These are phyloP conservation scores for Combretum micranthum DNA, from an alignment of 345 rosid species.

Conservation along the genomic window DNA sequence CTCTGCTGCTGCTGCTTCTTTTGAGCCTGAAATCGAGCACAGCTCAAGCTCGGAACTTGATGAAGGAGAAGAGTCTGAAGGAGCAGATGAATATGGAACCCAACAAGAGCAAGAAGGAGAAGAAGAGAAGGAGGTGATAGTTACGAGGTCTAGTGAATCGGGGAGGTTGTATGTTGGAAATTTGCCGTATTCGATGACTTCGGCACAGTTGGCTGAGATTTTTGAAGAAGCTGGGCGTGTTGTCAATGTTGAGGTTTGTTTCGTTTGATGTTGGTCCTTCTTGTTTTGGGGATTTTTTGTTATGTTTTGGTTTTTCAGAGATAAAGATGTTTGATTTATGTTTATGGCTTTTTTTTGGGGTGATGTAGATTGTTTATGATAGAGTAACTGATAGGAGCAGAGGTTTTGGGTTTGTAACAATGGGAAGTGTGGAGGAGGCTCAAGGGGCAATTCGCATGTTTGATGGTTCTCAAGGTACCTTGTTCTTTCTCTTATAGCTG, in stretches of 20 bases:
- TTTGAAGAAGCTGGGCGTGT: conserved; percentile 76
- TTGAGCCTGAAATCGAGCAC: conserved; percentile 11
- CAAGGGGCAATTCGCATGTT: conserved; percentile 71
- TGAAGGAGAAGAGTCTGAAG: conserved; percentile 16
- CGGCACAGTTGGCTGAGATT: conserved; percentile 49
- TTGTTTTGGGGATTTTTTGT: neutral
- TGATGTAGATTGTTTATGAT: conserved; percentile 60
- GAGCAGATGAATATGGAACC: conserved; percentile 14
- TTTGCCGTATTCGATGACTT: conserved; percentile 63
- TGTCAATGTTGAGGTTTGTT: conserved; percentile 55
- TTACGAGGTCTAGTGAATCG: conserved; percentile 28
- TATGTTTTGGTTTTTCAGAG: neutral
- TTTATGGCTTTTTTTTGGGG: neutral
- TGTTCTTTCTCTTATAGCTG: neutral
- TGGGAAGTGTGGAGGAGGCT: conserved; percentile 76
- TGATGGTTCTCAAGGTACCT: conserved; percentile 68
- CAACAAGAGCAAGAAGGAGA: conserved; percentile 14
- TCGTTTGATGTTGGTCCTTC: neutral
- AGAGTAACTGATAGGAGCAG: conserved; percentile 92
- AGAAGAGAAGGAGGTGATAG: conserved; percentile 15
- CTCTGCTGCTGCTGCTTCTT: conserved; percentile 20
- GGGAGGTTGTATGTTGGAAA: conserved; percentile 82
- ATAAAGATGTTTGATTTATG: neutral
- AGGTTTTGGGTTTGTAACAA: conserved; percentile 83
- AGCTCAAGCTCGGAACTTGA: neutral